Base-by-base conservation (phyloP, 768 basidiomycete genomes). In the Sarcodon sp. region DNA sequence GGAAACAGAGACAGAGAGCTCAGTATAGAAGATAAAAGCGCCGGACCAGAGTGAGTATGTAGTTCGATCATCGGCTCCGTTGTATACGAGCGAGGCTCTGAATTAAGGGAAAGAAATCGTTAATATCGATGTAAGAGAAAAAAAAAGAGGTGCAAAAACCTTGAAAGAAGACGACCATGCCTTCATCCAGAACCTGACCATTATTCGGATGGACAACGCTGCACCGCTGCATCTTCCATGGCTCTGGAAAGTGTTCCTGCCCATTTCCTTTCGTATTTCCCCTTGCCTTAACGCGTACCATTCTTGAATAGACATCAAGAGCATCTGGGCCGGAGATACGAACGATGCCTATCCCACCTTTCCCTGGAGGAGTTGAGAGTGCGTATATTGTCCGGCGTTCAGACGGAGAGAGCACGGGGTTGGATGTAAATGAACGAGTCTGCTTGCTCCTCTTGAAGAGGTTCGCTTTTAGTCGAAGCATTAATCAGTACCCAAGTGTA, bases 1-100 rank as follows among this genome's bases (percentile, higher is more conserved):
- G 80, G 76, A 7, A 90, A 49, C 13, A 61, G 62, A 9, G 79
- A 73, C 2, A 93, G 69, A 3, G 83, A 77, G 1, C 63, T 59
- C 15, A 93, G 72, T 6, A 90, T 68, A 4, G 87, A 76, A 2
- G 80, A 66, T 56, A 91, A 73, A 31, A 92, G 71, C 4, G 91
- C 88, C 4, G 83, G 74, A 2, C 88, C 87, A 12, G 89, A 92
- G 60, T 94, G 91, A 32, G 87, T 68, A 60, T 94, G 91, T 33
- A 94, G 63, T 57, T 94, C 91, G 9, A 94, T 58, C 10, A 82
- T 80, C 41, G 86, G 80, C 57, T 90, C 82, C 0, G 82, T 83
- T 0, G 91, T 94, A 56, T 87, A 90, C 0, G 90, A 89, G 52
- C 71, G 78, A 0, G 1, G 73, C 89, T 90, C 55, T 16, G 33